These are phyloP conservation scores for Penicillium sp. DNA, from an alignment of 2,329 filamentous ascomycete species.

Conservation along the genomic window DNA sequence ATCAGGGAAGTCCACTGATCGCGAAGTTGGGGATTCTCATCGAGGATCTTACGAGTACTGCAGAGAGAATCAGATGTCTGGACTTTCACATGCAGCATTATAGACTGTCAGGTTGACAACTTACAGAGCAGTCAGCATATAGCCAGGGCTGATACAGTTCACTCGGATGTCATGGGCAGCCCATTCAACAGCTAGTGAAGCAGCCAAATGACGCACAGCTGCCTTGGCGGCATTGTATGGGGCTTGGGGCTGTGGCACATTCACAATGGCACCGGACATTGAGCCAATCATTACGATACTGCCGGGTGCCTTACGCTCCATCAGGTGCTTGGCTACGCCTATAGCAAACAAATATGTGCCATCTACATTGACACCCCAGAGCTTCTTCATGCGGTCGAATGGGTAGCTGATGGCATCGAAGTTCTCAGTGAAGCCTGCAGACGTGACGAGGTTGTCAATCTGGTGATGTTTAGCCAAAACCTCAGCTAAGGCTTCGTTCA, in stretches of 20 bases:
- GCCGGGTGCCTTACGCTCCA: conserved; percentile 74
- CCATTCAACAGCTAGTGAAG: conserved; percentile 92
- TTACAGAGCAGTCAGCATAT: conserved; percentile 93
- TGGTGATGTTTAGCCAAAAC: conserved; percentile 71
- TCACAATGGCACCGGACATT: conserved; percentile 93
- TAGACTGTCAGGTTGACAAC: conserved; percentile 29
- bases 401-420: conserved; percentile 90
- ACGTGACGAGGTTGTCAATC: conserved; percentile 90
- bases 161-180: conserved; percentile 83
- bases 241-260: conserved; percentile 89
- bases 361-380: conserved; percentile 92
- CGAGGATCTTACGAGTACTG: conserved; percentile 89
- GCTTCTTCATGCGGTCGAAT: conserved; percentile 84
- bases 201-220: conserved; percentile 82
- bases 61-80: background rate
- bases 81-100: background rate
- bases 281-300: conserved; percentile 94
- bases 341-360: conserved; percentile 89
- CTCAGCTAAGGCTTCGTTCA: conserved; percentile 70
- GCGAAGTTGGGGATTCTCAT: conserved; percentile 87
- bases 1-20: conserved; percentile 90
- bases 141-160: conserved; percentile 92
- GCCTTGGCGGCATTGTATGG: conserved; percentile 95
- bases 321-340: conserved; percentile 81
- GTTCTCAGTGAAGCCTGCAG: conserved; percentile 96